phyloP scores from a whole-genome alignment of 2,329 filamentous ascomycete genomes.

The Aspergillus ochraceus region DNA sequence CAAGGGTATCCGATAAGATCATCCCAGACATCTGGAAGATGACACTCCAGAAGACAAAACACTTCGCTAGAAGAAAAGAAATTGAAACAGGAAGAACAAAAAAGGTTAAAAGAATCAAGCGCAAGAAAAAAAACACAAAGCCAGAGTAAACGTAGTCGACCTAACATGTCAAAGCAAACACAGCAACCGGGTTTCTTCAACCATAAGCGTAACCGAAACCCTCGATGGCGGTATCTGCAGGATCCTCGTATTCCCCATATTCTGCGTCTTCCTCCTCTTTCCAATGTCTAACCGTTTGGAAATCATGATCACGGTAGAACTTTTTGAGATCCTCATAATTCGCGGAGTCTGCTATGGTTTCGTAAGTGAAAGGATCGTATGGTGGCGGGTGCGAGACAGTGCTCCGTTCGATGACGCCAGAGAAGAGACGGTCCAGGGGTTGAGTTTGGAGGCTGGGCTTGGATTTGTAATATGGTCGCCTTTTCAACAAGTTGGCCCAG shows the following conservation, averaged over 20 bases:
- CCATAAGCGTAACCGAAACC: background rate
- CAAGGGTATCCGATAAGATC: background rate
- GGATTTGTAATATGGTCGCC: too few relatives aligned
- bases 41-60: background rate
- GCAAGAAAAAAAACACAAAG: too few relatives aligned
- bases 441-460: too few relatives aligned
- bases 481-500: constrained; percentile 16
- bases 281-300: background rate
- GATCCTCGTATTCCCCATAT: background rate
- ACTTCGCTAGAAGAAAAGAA: too few relatives aligned
- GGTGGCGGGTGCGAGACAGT: background rate
- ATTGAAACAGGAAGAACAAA: background rate
- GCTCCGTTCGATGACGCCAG: background rate
- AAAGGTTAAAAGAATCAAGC: background rate
- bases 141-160: too few relatives aligned
- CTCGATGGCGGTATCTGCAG: background rate
- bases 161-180: too few relatives aligned
- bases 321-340: background rate
- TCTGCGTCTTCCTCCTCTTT: too few relatives aligned
- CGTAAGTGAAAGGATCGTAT: background rate
- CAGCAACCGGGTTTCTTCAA: too few relatives aligned
- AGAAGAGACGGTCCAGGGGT: constrained; percentile 20
- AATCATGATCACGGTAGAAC: background rate
- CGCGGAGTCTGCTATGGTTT: background rate
- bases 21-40: background rate